A percentile compares a stretch with the other conserved stretches of the same genome.
phyloP scores from a whole-genome alignment of 306 rosid genomes.

The Adenanthera pavonina region DNA sequence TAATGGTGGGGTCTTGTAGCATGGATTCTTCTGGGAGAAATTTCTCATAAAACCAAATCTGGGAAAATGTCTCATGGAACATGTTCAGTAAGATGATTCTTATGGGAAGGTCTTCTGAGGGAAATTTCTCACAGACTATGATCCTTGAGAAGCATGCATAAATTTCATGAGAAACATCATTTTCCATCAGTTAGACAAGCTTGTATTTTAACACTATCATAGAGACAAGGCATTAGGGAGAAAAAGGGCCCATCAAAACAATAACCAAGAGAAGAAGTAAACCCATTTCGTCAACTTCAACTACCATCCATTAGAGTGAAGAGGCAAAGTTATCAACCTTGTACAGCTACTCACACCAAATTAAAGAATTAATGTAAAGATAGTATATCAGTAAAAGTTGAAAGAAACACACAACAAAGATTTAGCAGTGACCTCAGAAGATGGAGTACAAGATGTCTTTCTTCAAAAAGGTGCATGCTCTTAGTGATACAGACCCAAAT shows the following conservation, averaged over 20 bases:
- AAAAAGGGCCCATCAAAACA: neutral
- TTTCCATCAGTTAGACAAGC: neutral
- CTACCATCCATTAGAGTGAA: slow-evolving; percentile 36
- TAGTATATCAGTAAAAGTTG: slow-evolving; percentile 31
- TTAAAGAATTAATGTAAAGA: slow-evolving; percentile 14
- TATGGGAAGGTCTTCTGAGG: too few relatives aligned
- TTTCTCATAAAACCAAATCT: too few relatives aligned
- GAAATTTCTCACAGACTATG: too few relatives aligned
- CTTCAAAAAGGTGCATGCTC: slow-evolving; percentile 25
- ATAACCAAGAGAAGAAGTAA: slow-evolving; percentile 49
- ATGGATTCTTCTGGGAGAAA: too few relatives aligned
- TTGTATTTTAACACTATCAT: slow-evolving; percentile 18
- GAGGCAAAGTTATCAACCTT: slow-evolving; percentile 43
- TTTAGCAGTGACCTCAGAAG: slow-evolving; percentile 33
- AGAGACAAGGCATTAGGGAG: slow-evolving; percentile 42
- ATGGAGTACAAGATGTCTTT: slow-evolving; percentile 20
- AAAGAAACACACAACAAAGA: slow-evolving; percentile 36
- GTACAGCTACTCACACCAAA: slow-evolving; percentile 67
- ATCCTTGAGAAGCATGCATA: too few relatives aligned
- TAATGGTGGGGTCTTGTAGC: too few relatives aligned
- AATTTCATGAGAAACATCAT: too few relatives aligned
- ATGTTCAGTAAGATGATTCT: too few relatives aligned
- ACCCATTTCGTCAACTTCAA: slow-evolving; percentile 50
- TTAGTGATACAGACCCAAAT: neutral
- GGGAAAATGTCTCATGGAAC: too few relatives aligned